Evolutionary conservation across 2,329 filamentous ascomycete genomes (phyloP), one percentile per base, ranked within the genome.

Genomic region (Alternaria sp.): DNA sequence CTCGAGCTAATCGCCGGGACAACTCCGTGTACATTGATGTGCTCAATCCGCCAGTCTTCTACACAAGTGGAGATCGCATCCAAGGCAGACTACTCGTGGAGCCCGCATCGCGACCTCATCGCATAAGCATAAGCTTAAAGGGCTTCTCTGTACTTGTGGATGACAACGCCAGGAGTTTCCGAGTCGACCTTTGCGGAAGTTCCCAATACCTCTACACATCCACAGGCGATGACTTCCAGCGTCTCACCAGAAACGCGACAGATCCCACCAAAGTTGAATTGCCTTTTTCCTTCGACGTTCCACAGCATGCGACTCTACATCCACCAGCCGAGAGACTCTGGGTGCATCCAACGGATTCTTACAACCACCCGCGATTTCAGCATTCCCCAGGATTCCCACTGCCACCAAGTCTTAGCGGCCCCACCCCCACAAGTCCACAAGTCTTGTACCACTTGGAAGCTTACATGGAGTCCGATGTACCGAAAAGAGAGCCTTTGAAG

Each of bases 201-300:
- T 60, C 63, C 1, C 59, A 65, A 41, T 54, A 65, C 38, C 61
- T 75, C 5, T 75, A 72, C 51, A 43, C 52, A 2, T 70, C 69
- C 9, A 55, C 64, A 9, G 57, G 61, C 32, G 55, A 47, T 28
- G 63, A 68, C 34, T 70, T 71, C 34, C 69, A 75, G 24, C 68
- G 71, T 42, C 30, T 70, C 4, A 59, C 58, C 28, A 62, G 59
- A 48, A 72, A 67, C 41, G 65, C 66, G 36, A 63, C 61, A 9
- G 36, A 43, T 5, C 64, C 68, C 20, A 66, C 65, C 16, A 69
- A 65, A 46, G 67, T 71, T 2, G 71, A 74, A 46, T 49, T 75
- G 2, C 65, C 66, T 14, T 75, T 75, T 38, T 59, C 68, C 41
- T 71, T 75, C 46, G 38, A 65, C 39, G n/a, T 71, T 47, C 69